A percentile compares a stretch with the other conserved stretches of the same genome.
Conservation (phyloP, 129 eudicot species). For the Saposhnikovia divaricata region DNA sequence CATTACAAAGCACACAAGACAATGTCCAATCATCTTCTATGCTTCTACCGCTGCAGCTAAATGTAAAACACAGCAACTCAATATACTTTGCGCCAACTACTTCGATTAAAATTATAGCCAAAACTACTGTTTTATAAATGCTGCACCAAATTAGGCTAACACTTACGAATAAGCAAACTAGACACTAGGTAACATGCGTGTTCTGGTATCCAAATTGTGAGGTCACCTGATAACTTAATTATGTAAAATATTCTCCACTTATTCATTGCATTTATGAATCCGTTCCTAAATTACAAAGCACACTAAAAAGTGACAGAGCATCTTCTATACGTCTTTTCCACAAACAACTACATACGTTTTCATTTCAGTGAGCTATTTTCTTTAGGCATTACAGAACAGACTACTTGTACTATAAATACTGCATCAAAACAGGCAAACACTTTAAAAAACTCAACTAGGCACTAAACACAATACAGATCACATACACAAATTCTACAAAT, state of each 20-base stretch:
- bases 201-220: background rate
- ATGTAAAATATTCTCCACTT: background rate
- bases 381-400: no score
- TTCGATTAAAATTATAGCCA: background rate
- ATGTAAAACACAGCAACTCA: background rate
- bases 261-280: background rate
- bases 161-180: background rate
- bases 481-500: background rate
- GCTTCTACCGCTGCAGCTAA: background rate
- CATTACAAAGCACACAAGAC: background rate
- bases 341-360: background rate
- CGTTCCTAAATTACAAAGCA: background rate
- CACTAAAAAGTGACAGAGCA: background rate
- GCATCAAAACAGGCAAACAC: background rate
- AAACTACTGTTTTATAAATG: background rate
- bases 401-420: no score
- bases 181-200: background rate
- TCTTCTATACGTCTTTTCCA: background rate
- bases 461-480: conserved; percentile 2
- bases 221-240: background rate
- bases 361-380: background rate
- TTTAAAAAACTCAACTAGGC: background rate
- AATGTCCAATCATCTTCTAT: background rate
- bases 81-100: background rate
- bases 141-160: background rate